Evolutionary conservation across 2,329 filamentous ascomycete species (phyloP).

Genomic region (Akanthomyces uredinophilus): DNA sequence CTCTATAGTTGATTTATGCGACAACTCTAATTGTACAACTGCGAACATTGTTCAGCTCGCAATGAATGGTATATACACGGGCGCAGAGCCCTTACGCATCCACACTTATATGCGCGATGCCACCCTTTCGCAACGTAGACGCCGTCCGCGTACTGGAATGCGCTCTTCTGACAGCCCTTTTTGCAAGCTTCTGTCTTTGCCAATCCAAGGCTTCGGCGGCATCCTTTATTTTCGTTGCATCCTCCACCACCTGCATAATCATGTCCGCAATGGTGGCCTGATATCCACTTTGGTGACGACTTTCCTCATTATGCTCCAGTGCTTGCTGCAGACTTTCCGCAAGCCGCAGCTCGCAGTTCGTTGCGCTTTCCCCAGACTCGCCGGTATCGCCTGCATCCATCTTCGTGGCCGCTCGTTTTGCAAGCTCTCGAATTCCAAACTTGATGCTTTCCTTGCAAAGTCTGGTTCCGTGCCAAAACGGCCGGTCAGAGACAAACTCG

Average conservation of each 20-base stretch:
- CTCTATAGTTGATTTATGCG: background rate
- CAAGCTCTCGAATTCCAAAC: conserved; percentile 31
- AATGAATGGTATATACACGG: conserved; percentile 2
- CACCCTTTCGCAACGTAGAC: background rate
- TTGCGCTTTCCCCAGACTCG: background rate
- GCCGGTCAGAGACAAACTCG: conserved; percentile 26
- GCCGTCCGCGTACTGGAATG: background rate
- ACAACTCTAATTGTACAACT: background rate
- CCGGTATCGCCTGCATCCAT: conserved; percentile 15
- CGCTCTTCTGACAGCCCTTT: background rate
- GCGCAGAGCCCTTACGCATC: background rate
- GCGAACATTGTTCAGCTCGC: background rate
- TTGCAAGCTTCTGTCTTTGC: background rate
- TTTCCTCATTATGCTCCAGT: conserved; percentile 23
- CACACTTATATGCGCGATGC: conserved; percentile 4
- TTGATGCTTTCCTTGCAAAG: conserved; percentile 35
- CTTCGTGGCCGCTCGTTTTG: conserved; percentile 20
- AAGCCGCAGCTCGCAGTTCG: background rate
- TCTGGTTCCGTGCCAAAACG: conserved; percentile 34
- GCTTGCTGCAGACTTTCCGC: conserved; percentile 22
- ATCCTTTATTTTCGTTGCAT: background rate
- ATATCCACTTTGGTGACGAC: conserved; percentile 18
- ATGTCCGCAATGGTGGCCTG: conserved; percentile 20
- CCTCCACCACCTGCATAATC: conserved; percentile 17
- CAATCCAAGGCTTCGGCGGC: background rate